phyloP scores from a whole-genome alignment of 441 rosid genomes.

The Gossypium schwendimanii region DNA sequence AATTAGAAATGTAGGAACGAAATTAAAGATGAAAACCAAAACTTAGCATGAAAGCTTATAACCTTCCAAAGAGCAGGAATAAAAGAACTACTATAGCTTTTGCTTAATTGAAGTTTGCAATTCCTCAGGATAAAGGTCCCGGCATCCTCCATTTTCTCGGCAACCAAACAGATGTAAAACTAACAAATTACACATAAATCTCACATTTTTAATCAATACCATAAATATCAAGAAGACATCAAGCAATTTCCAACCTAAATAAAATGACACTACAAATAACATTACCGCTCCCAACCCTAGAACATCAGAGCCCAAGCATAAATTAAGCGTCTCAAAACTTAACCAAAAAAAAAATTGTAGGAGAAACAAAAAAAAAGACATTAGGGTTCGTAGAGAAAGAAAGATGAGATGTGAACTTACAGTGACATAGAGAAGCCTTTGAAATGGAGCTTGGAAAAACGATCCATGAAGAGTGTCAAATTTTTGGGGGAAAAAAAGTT shows the following conservation, averaged over 20 bases:
- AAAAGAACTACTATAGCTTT: slow-evolving; percentile 9
- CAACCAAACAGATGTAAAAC: slow-evolving; percentile 12
- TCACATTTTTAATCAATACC: slow-evolving; percentile 14
- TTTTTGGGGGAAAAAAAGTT: slow-evolving; percentile 10
- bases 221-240: slow-evolving; percentile 26
- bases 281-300: slow-evolving; percentile 12
- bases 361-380: not conserved
- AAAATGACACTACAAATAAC: slow-evolving; percentile 12
- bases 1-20: not conserved
- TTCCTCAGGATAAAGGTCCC: not conserved
- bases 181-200: slow-evolving; percentile 13
- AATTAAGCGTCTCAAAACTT: slow-evolving; percentile 17
- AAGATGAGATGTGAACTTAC: slow-evolving; percentile 29
- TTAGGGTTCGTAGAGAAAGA: slow-evolving; percentile 36
- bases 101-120: slow-evolving; percentile 11
- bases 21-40: not conserved
- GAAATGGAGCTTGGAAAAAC: slow-evolving; percentile 20
- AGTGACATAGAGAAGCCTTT: slow-evolving; percentile 20
- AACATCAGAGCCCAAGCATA: slow-evolving; percentile 9
- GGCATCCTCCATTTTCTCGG: slow-evolving; percentile 8
- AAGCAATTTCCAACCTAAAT: slow-evolving; percentile 16
- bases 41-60: not conserved
- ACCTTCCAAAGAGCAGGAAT: not conserved
- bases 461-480: slow-evolving; percentile 27
- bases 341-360: not conserved